Conservation (phyloP, 352 stramenopile species). For the Globisporangium paddicum region DNA sequence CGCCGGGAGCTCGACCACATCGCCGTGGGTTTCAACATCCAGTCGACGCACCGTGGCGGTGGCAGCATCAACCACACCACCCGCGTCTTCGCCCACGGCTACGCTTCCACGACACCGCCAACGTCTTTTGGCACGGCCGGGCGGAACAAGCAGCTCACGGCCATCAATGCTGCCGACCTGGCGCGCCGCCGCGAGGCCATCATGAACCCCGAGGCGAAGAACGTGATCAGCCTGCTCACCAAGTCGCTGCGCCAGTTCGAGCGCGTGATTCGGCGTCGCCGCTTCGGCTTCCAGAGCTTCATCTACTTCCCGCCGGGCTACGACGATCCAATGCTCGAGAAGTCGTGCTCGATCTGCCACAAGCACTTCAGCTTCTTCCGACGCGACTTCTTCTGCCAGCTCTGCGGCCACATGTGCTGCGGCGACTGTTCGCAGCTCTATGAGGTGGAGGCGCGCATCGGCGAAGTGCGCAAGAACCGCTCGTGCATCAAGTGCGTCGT, state of each 20-base stretch:
- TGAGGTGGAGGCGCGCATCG: slow-evolving; percentile 35
- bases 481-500: slow-evolving; percentile 39
- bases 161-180: slow-evolving; percentile 22
- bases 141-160: not conserved
- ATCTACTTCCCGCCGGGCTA: slow-evolving; percentile 48
- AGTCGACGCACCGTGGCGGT: slow-evolving; percentile 24
- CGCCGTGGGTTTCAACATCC: slow-evolving; percentile 53
- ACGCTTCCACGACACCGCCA: slow-evolving; percentile 39
- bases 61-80: slow-evolving; percentile 31
- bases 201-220: slow-evolving; percentile 59
- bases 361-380: slow-evolving; percentile 43
- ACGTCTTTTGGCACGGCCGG: slow-evolving; percentile 26
- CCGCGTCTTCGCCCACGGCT: slow-evolving; percentile 50
- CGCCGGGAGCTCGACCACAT: slow-evolving; percentile 57
- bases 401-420: slow-evolving; percentile 44
- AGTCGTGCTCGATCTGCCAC: slow-evolving; percentile 39
- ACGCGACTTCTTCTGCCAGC: slow-evolving; percentile 43
- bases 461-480: slow-evolving; percentile 35
- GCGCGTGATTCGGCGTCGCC: slow-evolving; percentile 58
- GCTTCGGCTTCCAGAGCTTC: slow-evolving; percentile 66
- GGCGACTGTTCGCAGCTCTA: slow-evolving; percentile 37
- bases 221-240: slow-evolving; percentile 52
- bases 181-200: slow-evolving; percentile 29
- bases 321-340: slow-evolving; percentile 19
- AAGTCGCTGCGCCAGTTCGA: slow-evolving; percentile 58